A percentile compares a stretch with the other conserved stretches of the same genome.
phyloP scores from a whole-genome alignment of 2,329 filamentous ascomycete genomes.

The Ciborinia camelliae region DNA sequence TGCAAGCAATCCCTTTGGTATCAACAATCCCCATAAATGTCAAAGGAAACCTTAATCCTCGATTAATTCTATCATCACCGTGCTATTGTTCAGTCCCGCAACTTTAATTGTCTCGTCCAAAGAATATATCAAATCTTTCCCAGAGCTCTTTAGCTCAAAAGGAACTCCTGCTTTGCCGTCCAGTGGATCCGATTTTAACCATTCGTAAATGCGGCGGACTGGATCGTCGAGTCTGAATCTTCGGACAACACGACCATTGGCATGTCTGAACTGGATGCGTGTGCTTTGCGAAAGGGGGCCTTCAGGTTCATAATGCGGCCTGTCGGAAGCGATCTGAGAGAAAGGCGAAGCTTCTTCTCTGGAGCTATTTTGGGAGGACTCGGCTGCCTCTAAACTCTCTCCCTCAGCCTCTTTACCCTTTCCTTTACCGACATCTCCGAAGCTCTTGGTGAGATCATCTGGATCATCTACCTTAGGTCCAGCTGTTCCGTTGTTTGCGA shows the following conservation, averaged over 20 bases:
- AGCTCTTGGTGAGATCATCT: constrained; percentile 76
- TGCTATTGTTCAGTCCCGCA: constrained; percentile 85
- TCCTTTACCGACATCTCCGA: constrained; percentile 50
- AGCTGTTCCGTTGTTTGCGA: constrained; percentile 51
- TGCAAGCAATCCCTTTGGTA: constrained; percentile 11
- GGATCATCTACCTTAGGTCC: constrained; percentile 68
- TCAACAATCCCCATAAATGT: constrained; percentile 1
- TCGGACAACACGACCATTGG: constrained; percentile 79
- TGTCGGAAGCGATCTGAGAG: constrained; percentile 65
- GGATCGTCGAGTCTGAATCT: constrained; percentile 75
- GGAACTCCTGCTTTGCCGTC: constrained; percentile 72
- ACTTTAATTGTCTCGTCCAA: constrained; percentile 74
- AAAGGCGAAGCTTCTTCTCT: constrained; percentile 51
- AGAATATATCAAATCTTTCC: constrained; percentile 75
- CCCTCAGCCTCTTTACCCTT: constrained; percentile 48
- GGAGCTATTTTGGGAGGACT: constrained; percentile 35
- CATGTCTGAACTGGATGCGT: constrained; percentile 87
- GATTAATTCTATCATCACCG: constrained; percentile 90
- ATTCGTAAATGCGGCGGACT: constrained; percentile 86
- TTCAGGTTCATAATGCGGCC: constrained; percentile 74
- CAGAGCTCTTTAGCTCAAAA: constrained; percentile 88
- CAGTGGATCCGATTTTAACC: constrained; percentile 85
- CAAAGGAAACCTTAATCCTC: constrained; percentile 43
- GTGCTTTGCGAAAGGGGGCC: constrained; percentile 64
- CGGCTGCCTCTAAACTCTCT: constrained; percentile 33